Conservation (phyloP, 768 basidiomycete species). For the Stropharia rugosoannulata region DNA sequence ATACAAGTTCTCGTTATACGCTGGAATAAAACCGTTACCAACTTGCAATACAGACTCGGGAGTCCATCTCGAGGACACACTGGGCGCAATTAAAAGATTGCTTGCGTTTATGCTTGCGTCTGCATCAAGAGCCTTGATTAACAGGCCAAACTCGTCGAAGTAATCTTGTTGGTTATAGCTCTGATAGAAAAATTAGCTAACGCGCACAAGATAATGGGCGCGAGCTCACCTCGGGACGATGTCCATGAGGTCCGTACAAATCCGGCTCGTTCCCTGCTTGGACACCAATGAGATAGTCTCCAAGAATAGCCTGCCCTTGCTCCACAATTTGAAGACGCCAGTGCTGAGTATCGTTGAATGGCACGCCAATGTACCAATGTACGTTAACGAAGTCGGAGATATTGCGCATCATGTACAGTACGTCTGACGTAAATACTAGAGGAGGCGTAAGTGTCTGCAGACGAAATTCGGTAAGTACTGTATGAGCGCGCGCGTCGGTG, state of each 20-base stretch:
- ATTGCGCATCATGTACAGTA: slow-evolving; percentile 65
- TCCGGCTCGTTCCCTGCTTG: slow-evolving; percentile 75
- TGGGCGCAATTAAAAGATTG: slow-evolving; percentile 59
- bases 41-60: slow-evolving; percentile 49
- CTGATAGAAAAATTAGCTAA: slow-evolving; percentile 1
- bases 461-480: not conserved
- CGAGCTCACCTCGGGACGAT: slow-evolving; percentile 29
- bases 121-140: slow-evolving; percentile 43
- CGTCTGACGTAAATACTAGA: slow-evolving; percentile 59
- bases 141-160: slow-evolving; percentile 48
- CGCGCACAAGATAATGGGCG: not conserved
- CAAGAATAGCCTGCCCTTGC: slow-evolving; percentile 64
- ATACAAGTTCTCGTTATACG: slow-evolving; percentile 39
- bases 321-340: slow-evolving; percentile 58
- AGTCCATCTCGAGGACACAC: slow-evolving; percentile 48
- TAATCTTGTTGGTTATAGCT: slow-evolving; percentile 47
- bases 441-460: slow-evolving; percentile 66
- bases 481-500: not conserved
- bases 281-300: slow-evolving; percentile 62
- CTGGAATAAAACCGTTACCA: slow-evolving; percentile 46
- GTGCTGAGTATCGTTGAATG: slow-evolving; percentile 65
- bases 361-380: slow-evolving; percentile 67
- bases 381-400: slow-evolving; percentile 61
- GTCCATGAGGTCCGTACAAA: slow-evolving; percentile 42
- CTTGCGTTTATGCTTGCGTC: slow-evolving; percentile 33